Conservation (phyloP, 2,329 filamentous ascomycete species). For the Raffaelea albimanens region DNA sequence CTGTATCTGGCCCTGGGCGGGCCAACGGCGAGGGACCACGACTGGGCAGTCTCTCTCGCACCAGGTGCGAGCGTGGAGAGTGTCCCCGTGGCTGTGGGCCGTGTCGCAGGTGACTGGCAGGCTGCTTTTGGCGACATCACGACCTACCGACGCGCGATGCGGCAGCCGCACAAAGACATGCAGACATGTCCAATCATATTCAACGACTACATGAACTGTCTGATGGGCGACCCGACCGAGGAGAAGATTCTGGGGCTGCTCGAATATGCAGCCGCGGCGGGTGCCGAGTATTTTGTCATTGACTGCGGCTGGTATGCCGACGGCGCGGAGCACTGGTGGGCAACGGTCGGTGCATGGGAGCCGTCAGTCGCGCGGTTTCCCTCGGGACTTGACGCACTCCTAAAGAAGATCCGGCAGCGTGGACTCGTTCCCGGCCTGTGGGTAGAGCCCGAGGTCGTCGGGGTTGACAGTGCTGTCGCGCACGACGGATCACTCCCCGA, state of each 20-base stretch:
- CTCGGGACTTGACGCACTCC: slow-evolving; percentile 17
- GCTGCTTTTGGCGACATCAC: slow-evolving; percentile 19
- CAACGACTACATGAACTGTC: slow-evolving; percentile 30
- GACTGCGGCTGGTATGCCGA: slow-evolving; percentile 28
- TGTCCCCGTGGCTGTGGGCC: slow-evolving; percentile 17
- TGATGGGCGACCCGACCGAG: slow-evolving; percentile 27
- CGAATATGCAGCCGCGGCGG: slow-evolving; percentile 18
- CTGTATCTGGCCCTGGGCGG: slow-evolving; percentile 21
- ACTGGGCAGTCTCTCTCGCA: slow-evolving; percentile 16
- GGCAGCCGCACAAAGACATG: slow-evolving; percentile 20
- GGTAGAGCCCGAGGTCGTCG: slow-evolving; percentile 26
- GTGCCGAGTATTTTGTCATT: slow-evolving; percentile 27
- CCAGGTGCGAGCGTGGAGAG: slow-evolving; percentile 17
- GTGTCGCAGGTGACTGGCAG: slow-evolving; percentile 14
- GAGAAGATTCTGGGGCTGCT: slow-evolving; percentile 21
- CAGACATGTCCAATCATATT: slow-evolving; percentile 22
- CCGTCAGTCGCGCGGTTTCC: slow-evolving; percentile 23
- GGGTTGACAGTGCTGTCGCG: slow-evolving; percentile 18
- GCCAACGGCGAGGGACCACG: slow-evolving; percentile 18
- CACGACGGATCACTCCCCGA: slow-evolving; percentile 14
- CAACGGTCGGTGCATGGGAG: slow-evolving; percentile 24
- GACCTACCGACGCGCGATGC: slow-evolving; percentile 20
- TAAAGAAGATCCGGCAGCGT: slow-evolving; percentile 15
- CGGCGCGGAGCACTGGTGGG: slow-evolving; percentile 23
- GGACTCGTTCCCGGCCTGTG: slow-evolving; percentile 23